Base-by-base conservation (phyloP, 2,329 filamentous ascomycete genomes). In the Ciborinia camelliae region DNA sequence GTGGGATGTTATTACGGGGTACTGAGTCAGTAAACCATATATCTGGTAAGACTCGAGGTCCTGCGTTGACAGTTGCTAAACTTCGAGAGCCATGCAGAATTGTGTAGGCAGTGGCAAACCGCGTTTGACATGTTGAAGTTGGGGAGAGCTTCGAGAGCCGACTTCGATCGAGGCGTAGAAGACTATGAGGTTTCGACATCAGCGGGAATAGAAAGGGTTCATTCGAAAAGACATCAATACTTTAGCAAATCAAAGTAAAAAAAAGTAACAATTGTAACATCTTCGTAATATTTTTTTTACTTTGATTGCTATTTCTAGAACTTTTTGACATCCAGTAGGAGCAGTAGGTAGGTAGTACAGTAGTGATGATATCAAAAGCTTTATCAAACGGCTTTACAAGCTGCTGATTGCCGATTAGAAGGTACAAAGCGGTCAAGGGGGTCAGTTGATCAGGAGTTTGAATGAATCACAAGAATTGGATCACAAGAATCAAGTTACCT, bases 21-120 rank as follows among this genome's bases (percentile, higher is more conserved):
- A 51, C n/a, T 47, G 78, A 77, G 26, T 78, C 76, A 51, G 76
- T 79, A 73, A 83, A 82, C 77, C 79, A 81, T 66, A 79, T 72
- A 51, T 78, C 77, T 4, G 78, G 73, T 45, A 78, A 51, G 35
- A 52, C 43, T 65, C 63, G 71, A 6, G 65, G 62, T n/a, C 63
- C 70, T 52, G 65, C 59, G 28, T 71, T 68, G 43, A 73, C 68
- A 41, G 71, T 73, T 52, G 72, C 69, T 7, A 74, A 53, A 63
- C 45, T 65, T 66, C 71, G 71, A 39, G 68, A 62, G 30, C 55
- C 43, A 4, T 45, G 64, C 47, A 62, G 45, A 41, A 39, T 23
- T 39, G 28, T 45, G 14, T 18, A 14, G 39, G 39, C 18, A 26
- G 39, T 48, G 51, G 51, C 58, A 61, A 53, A 26, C 39, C 28